Evolutionary conservation across 352 stramenopile species (phyloP), one percentile per base, ranked within the genome.

Genomic region (Pythium sp.): DNA sequence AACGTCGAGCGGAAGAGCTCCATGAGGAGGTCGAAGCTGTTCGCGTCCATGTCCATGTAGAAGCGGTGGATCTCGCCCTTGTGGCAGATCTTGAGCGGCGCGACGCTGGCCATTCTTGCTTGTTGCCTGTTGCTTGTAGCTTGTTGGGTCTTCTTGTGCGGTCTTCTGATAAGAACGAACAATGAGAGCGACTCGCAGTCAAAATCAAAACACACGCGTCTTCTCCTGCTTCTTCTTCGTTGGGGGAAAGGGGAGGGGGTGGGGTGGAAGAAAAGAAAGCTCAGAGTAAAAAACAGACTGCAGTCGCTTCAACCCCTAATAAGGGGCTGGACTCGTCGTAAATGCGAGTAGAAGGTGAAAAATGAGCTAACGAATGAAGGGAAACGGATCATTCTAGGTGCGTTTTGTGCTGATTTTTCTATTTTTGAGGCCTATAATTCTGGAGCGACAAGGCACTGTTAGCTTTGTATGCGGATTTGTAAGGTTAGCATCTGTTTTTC

Each of bases 11-110:
- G 68, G 64, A 95, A 90, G 32, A 93, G 74, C 34, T 65, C 73
- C n/a, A 69, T 62, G 32, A 95, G 74, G 30, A 78, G 59, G 24
- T 70, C 71, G 14, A 92, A 78, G 20, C 69, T 68, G 58, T 89
- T 87, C 34, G 56, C 57, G 38, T 46, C n/a, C n/a, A 93, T 73
- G 68, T 93, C 76, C 67, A 91, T 76, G 58, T 76, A 76, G 47
- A 95, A 79, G 71, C 87, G 86, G 74, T 93, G 86, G 64, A 95
- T 89, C 73, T 95, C 87, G 60, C 87, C 86, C 70, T 91, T 92
- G 84, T 87, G 80, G 68, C 73, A 82, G 64, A 95, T 79, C 81
- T 95, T 95, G 26, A 95, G 71, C 7, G 86, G 78, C 54, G 81
- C 89, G 62, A 88, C 32, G 69, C 76, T 73, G 59, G 72, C 75